Base-by-base conservation (phyloP, 495 filamentous ascomycete species). In the Penicillium argentinense region DNA sequence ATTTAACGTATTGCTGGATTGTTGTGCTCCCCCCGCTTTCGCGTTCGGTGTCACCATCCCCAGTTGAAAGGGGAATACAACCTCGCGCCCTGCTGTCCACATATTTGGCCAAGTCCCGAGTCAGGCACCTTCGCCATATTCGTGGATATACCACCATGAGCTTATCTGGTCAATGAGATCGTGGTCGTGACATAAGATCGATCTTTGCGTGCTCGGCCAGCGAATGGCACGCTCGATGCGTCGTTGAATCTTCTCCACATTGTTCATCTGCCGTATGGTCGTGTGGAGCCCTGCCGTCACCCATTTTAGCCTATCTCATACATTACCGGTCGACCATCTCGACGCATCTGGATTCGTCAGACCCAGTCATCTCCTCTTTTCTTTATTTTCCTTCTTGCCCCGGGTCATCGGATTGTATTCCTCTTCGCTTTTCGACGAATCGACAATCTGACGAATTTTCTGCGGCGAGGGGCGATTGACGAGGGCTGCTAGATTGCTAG, bases 11-110 rank as follows among this genome's bases (percentile, higher is more conserved):
- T 11, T 33, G 4, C 21, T 36, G 16, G n/a, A n/a, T 36, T 36
- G 17, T 26, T 36, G 17, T 36, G 16, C 6, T 11, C 17, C 25
- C 26, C 47, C 56, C 52, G 56, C 52, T 49, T 62, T 51, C 56
- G 37, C 28, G 18, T 47, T 30, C 37, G 26, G 39, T 37, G 29
- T 8, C 21, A 37, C 47, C 24, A 32, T 50, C 28, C n/a, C 23
- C 46, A 42, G 22, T 29, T 25, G 25, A 41, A n/a, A 27, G 16
- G 40, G n/a, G 32, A 25, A 59, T 59, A 62, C 59, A 54, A 62
- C 59, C 50, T 58, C 46, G 26, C 45, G 7, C 18, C 33, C 17
- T 18, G 33, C 9, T 36, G 18, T 11, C 17, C 33, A 49, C 51
- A 58, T 55, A 59, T 47, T 47, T 52, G 3, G 12, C 45, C 9